Evolutionary conservation across 768 basidiomycete genomes (phyloP).

Genomic region (Roridomyces roridus): DNA sequence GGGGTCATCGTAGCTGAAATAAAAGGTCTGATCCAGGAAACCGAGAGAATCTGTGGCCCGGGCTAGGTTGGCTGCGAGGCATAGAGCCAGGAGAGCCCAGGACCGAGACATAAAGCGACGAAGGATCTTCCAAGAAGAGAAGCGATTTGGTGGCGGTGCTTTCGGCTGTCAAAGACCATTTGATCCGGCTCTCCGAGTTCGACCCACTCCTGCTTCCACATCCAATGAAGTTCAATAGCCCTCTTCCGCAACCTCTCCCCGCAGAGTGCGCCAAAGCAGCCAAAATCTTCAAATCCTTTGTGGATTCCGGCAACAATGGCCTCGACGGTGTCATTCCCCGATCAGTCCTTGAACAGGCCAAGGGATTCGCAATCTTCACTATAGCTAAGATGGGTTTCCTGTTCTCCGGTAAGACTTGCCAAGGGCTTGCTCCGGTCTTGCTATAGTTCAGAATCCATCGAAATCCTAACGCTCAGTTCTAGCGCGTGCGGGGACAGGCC

Average conservation of each 20-base stretch:
- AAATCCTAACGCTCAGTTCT: too few relatives aligned
- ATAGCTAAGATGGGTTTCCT: slow-evolving; percentile 69
- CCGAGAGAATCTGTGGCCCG: slow-evolving; percentile 6
- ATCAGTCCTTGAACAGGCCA: slow-evolving; percentile 54
- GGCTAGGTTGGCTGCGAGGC: not conserved
- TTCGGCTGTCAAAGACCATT: too few relatives aligned
- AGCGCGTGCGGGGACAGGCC: slow-evolving; percentile 83
- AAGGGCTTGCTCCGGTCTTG: too few relatives aligned
- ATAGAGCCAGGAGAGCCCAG: slow-evolving; percentile 1
- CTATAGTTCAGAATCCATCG: too few relatives aligned
- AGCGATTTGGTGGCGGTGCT: not conserved
- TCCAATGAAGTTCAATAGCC: slow-evolving; percentile 58
- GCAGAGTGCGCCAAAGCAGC: slow-evolving; percentile 90
- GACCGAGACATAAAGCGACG: not conserved
- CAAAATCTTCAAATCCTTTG: slow-evolving; percentile 87
- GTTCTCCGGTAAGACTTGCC: too few relatives aligned
- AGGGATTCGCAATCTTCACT: slow-evolving; percentile 90
- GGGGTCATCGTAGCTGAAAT: slow-evolving; percentile 47
- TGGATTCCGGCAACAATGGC: slow-evolving; percentile 80
- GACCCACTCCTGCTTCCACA: slow-evolving; percentile 24
- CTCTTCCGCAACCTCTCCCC: slow-evolving; percentile 63
- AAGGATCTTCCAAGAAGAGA: not conserved
- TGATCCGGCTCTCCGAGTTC: too few relatives aligned
- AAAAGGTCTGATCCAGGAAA: slow-evolving; percentile 47
- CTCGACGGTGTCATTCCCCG: slow-evolving; percentile 76